Evolutionary conservation across 345 rosid species (phyloP).

Genomic region (Eucalyptus guilfoylei): DNA sequence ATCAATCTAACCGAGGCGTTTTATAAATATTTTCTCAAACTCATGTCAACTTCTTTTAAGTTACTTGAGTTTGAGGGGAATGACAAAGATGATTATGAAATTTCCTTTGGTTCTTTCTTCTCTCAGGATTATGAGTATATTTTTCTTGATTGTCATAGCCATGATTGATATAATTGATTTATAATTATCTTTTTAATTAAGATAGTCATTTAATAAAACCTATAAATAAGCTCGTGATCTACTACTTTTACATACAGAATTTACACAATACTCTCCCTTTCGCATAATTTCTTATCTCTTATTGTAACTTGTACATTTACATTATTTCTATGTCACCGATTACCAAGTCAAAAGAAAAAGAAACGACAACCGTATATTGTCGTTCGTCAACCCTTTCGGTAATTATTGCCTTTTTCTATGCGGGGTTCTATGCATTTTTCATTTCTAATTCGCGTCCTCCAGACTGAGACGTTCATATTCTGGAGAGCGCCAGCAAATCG

Average conservation of each 20-base stretch:
- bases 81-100: neutral
- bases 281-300: neutral
- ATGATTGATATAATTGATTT: neutral
- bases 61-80: neutral
- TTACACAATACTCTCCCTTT: neutral
- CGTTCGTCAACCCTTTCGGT: neutral
- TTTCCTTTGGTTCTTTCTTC: neutral
- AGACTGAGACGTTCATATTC: neutral
- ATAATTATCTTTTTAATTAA: neutral
- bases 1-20: neutral
- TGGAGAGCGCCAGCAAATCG: neutral
- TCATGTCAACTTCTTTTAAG: neutral
- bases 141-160: neutral
- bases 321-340: neutral
- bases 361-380: neutral
- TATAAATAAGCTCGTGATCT: neutral
- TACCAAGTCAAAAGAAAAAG: neutral
- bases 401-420: neutral
- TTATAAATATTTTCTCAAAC: neutral
- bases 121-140: neutral
- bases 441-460: neutral
- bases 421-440: neutral
- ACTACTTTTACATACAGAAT: neutral
- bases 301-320: neutral
- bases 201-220: neutral